Evolutionary conservation across 805 yeast species (phyloP), one percentile per base, ranked within the genome.

Genomic region (Tetrapisispora arboricola): DNA sequence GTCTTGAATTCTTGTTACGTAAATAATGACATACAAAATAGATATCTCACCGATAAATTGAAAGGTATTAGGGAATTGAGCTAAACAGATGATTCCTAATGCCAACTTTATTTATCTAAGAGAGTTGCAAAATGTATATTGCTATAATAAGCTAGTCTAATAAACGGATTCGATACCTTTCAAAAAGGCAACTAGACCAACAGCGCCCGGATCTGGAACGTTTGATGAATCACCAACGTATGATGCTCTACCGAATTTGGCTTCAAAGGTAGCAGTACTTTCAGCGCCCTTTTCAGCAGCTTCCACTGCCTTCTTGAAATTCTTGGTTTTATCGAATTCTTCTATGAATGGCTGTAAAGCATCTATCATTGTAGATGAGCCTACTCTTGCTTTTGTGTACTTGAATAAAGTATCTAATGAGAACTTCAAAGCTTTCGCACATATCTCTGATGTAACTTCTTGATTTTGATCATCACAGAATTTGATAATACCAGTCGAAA

Each of bases 171-270:
- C 55, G 18, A 63, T 58, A 53, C 70, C 71, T 44, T 64, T 64
- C 43, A 68, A 49, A 53, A 66, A 67, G 43, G 61, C 84, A 27
- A 78, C 82, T 19, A 88, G 65, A 3, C 96, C 96, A 43, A 85
- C 76, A 2, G 96, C 96, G 48, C 97, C 96, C 5, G 97, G 96
- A 54, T 88, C 97, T 1, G 95, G 94, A 24, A 87, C 64, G 4
- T 62, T 63, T n/a, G 64, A 60, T 6, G 70, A 69, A n/a, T 83
- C 84, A 20, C 84, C 86, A 21, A 88, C 96, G 57, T 88, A 90
- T 4, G 94, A 81, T 15, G 97, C 95, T 55, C 97, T 76, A 24
- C 97, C 97, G 50, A 90, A 86, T 51, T 80, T 80, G 33, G 96
- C 96, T 48, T 76, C 80, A 48, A 84, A 64, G 28, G 75, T 66